Conservation (phyloP, 768 basidiomycete genomes). For the Calvatia gigantea region DNA sequence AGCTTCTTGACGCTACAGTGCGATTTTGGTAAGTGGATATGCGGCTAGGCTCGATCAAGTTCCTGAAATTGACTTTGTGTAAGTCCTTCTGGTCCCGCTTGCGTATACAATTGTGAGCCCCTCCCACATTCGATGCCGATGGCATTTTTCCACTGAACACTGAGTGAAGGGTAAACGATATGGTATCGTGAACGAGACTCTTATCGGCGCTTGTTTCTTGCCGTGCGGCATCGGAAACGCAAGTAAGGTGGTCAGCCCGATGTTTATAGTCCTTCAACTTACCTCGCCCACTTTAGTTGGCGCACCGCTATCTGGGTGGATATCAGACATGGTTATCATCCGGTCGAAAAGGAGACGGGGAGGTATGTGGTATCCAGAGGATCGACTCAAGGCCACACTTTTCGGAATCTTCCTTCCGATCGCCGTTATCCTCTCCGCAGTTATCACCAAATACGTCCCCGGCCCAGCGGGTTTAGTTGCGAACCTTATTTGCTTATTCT, state of each 20-base stretch:
- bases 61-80: not conserved
- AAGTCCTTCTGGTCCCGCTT: constrained; percentile 58
- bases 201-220: constrained; percentile 59
- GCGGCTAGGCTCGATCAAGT: constrained; percentile 38
- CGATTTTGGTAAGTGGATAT: constrained; percentile 35
- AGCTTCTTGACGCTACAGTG: constrained; percentile 23
- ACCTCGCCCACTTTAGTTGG: constrained; percentile 39
- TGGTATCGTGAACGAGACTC: constrained; percentile 49
- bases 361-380: constrained; percentile 66
- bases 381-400: constrained; percentile 54
- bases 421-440: constrained; percentile 44
- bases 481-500: constrained; percentile 17
- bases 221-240: constrained; percentile 59
- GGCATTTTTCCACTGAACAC: not conserved
- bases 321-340: constrained; percentile 57
- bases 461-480: constrained; percentile 39
- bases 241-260: constrained; percentile 31
- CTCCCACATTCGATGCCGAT: not conserved
- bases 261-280: not conserved
- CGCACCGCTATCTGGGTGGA: constrained; percentile 52
- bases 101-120: constrained; percentile 61
- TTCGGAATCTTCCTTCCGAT: constrained; percentile 47
- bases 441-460: constrained; percentile 47
- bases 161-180: constrained; percentile 49
- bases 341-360: constrained; percentile 44